These are phyloP conservation scores for Dioscorea zingiberensis DNA, from an alignment of 106 monocot genomes.

Conservation along the genomic window DNA sequence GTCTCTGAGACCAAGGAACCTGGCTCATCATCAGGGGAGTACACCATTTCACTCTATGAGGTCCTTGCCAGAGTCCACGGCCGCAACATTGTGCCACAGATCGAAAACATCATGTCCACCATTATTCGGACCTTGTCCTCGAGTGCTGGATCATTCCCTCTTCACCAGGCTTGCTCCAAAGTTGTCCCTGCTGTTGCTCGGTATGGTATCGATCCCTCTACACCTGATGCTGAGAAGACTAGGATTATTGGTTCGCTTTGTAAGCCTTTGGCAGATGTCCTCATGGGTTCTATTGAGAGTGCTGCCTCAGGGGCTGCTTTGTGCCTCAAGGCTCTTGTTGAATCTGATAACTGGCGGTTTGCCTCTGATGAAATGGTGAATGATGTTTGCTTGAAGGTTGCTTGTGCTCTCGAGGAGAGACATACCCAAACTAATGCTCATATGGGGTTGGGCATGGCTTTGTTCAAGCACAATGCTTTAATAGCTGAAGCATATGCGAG, in stretches of 20 bases:
- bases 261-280: constrained; percentile 58
- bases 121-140: constrained; percentile 69
- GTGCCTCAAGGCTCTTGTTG: constrained; percentile 76
- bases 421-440: constrained; percentile 70
- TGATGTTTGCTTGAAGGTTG: constrained; percentile 72
- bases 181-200: constrained; percentile 92
- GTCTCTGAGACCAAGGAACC: constrained; percentile 69
- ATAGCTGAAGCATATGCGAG: constrained; percentile 77
- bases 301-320: constrained; percentile 77
- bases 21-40: constrained; percentile 51
- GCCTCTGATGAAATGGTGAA: constrained; percentile 66
- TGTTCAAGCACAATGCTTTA: constrained; percentile 75
- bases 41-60: constrained; percentile 89
- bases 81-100: constrained; percentile 83
- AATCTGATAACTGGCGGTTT: constrained; percentile 76
- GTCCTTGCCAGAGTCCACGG: constrained; percentile 91
- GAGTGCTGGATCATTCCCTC: constrained; percentile 75
- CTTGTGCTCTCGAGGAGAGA: constrained; percentile 74
- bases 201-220: constrained; percentile 84
- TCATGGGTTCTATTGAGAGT: constrained; percentile 61
- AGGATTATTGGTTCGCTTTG: constrained; percentile 69
- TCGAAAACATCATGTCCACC: constrained; percentile 80
- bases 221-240: constrained; percentile 55
- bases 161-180: constrained; percentile 93
- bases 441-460: constrained; percentile 80